Conservation (phyloP, 2,329 filamentous ascomycete genomes). For the Penicillium occitanis region DNA sequence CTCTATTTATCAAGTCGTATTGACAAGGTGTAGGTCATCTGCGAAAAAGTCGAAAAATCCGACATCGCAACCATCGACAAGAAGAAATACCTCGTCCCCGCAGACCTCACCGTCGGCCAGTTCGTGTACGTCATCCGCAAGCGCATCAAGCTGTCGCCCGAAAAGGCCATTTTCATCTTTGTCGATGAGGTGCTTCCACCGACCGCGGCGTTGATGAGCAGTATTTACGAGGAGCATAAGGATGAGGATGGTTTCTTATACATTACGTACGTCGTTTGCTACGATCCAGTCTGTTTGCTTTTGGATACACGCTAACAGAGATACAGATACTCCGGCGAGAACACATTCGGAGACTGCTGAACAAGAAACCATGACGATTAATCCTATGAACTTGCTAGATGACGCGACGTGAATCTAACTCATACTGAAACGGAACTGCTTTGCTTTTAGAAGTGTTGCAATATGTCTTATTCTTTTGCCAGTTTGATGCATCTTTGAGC, state of each 20-base stretch:
- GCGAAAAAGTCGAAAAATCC: conserved; percentile 99
- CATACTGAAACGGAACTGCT: not conserved
- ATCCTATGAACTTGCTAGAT: not conserved
- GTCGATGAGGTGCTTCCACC: conserved; percentile 97
- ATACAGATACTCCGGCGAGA: conserved; percentile 87
- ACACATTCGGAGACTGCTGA: conserved; percentile 74
- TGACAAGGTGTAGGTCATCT: conserved; percentile 71
- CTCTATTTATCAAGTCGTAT: not conserved
- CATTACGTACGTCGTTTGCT: conserved; percentile 70
- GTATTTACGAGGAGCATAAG: conserved; percentile 99
- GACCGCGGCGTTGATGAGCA: conserved; percentile 97
- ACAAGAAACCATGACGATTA: not conserved
- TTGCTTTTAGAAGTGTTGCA: conserved; percentile 13
- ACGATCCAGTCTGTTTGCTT: not conserved
- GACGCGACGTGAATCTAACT: not conserved
- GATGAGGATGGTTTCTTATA: conserved; percentile 86
- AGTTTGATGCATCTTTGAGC: not conserved
- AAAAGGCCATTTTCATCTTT: conserved; percentile 99
- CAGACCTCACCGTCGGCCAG: conserved; percentile 97
- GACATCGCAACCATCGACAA: conserved; percentile 99
- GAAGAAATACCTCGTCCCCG: conserved; percentile 99
- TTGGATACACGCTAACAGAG: conserved; percentile 25
- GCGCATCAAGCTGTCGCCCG: conserved; percentile 98
- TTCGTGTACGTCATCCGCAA: conserved; percentile 99
- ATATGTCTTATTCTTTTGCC: conserved; percentile 8